Evolutionary conservation across 306 rosid species (phyloP).

Genomic region (Rosa persica): DNA sequence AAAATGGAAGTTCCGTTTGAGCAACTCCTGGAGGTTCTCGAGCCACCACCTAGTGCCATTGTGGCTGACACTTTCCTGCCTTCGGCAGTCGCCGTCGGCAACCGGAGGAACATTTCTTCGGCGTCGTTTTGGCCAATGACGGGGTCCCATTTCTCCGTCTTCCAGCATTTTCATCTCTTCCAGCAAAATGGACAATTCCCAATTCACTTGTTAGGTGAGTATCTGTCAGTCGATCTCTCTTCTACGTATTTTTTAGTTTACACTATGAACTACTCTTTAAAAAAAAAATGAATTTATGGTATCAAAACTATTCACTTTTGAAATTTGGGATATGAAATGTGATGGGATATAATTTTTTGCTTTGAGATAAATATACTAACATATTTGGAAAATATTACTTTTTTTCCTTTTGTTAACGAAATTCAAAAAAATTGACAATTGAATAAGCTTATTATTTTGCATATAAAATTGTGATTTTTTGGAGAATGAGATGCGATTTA

Average conservation of each 20-base stretch:
- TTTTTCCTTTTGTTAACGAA: no score
- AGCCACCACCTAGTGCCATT: conserved; percentile 16
- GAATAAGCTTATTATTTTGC: no score
- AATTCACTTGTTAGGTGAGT: conserved; percentile 27
- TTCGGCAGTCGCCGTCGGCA: conserved; percentile 3
- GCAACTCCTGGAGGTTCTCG: conserved; percentile 30
- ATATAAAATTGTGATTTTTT: no score
- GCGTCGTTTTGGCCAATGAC: conserved; percentile 47
- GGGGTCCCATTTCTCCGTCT: conserved; percentile 29
- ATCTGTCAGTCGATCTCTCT: not conserved
- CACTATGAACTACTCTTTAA: no score
- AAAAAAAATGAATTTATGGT: no score
- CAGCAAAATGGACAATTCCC: conserved; percentile 32
- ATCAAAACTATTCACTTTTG: no score
- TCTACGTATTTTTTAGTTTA: not conserved
- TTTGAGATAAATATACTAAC: no score
- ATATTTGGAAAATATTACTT: no score
- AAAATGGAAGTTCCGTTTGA: conserved; percentile 50
- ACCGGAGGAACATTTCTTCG: conserved; percentile 37
- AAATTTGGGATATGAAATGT: no score
- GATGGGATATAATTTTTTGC: no score
- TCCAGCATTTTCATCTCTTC: conserved; percentile 33
- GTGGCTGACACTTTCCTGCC: conserved; percentile 35
- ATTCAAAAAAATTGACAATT: no score
- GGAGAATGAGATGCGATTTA: no score